Evolutionary conservation across 345 rosid species (phyloP), one percentile per base, ranked within the genome.

Genomic region (Hibiscus mutabilis): DNA sequence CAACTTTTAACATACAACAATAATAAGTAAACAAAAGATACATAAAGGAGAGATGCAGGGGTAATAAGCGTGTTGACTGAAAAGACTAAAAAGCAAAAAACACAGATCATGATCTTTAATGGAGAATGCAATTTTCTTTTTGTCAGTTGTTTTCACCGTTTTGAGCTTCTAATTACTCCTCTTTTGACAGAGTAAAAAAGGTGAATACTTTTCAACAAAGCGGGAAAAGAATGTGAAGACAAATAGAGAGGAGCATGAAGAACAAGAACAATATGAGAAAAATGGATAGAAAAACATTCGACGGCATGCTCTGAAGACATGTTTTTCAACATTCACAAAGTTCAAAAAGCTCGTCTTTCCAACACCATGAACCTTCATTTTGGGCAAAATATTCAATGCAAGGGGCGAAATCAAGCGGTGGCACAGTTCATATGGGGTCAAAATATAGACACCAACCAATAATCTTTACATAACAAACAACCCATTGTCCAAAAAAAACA

Each of bases 31-130:
- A 42, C 46, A 42, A 40, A 40, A 40, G 44, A 40, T 40, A 33
- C 37, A 33, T 8, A 40, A 42, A 11, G 46, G 46, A 42, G 46
- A 42, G 46, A 42, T 42, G 46, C 46, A 13, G 59, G 70, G 60
- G 52, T 31, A 24, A 60, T 16, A 55, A 82, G 72, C 47, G 64
- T 66, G 74, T 77, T 55, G 75, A 70, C 67, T 55, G 71, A 59
- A 65, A 74, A 75, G 51, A 73, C 11, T 1, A 49, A 49, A 57
- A 82, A 79, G 79, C 74, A 74, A 74, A 24, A 71, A 76, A 2
- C 53, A 49, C 18, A 49, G 18, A 49, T 3, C 53, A 49, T 15
- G 18, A 49, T 49, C 53, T 49, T 49, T 49, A 42, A 76, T 62
- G 60, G 75, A 78, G 75, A 76, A 63, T 57, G 40, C 57, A 29